phyloP scores from a whole-genome alignment of 768 basidiomycete genomes.

The Pisolithus microcarpus region DNA sequence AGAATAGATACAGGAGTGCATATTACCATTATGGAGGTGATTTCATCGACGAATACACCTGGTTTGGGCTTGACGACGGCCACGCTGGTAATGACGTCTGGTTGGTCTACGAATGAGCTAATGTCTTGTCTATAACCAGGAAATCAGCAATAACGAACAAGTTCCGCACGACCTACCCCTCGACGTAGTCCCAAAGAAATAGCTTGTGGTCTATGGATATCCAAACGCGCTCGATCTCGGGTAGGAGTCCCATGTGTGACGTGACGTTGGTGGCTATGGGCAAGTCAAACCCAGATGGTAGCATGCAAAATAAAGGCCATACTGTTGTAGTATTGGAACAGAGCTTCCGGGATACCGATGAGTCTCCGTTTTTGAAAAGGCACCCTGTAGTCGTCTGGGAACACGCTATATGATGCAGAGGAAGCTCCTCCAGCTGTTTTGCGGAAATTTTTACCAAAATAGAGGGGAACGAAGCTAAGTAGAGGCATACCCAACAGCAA shows the following conservation, averaged over 20 bases:
- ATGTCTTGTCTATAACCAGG: slow-evolving; percentile 64
- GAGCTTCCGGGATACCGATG: slow-evolving; percentile 67
- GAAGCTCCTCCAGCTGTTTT: slow-evolving; percentile 52
- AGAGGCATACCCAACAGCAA: slow-evolving; percentile 48
- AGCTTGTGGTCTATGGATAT: slow-evolving; percentile 91
- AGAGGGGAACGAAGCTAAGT: neutral
- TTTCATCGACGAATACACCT: slow-evolving; percentile 88
- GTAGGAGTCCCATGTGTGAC: slow-evolving; percentile 84
- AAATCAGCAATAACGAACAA: slow-evolving; percentile 2
- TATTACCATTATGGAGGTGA: slow-evolving; percentile 80
- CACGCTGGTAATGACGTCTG: slow-evolving; percentile 84
- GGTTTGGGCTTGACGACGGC: slow-evolving; percentile 81
- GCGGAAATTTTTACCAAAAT: neutral
- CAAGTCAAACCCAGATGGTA: slow-evolving; percentile 5
- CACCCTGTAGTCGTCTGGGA: slow-evolving; percentile 68
- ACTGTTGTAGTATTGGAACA: slow-evolving; percentile 78
- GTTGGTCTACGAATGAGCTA: slow-evolving; percentile 85
- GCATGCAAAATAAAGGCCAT: slow-evolving; percentile 16
- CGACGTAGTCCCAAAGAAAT: slow-evolving; percentile 93
- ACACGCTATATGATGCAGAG: slow-evolving; percentile 73
- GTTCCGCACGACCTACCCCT: slow-evolving; percentile 56
- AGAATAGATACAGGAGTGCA: slow-evolving; percentile 80
- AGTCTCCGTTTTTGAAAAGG: slow-evolving; percentile 76
- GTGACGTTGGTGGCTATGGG: slow-evolving; percentile 55
- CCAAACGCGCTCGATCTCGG: slow-evolving; percentile 93